Base-by-base conservation (phyloP, 495 filamentous ascomycete genomes). In the Penicillium angulare region DNA sequence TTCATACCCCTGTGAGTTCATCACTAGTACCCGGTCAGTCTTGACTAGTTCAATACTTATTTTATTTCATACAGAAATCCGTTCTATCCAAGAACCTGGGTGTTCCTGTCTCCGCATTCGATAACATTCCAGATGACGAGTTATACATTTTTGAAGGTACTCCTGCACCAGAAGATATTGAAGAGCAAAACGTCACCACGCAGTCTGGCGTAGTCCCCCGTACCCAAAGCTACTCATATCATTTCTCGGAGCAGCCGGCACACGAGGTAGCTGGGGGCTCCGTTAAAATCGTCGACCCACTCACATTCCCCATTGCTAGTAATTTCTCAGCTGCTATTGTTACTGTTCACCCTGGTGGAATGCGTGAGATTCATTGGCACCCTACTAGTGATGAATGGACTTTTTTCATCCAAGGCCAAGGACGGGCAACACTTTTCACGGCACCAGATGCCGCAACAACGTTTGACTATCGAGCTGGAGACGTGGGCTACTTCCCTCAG, bases 321-420 rank as follows among this genome's bases (percentile, higher is more conserved):
- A 79, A 75, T 55, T 84, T 88, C 67, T 79, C 81, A 1, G 80
- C 81, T 0, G 85, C 85, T 0, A 59, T 86, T 0, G 83, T 88
- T 0, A 84, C 79, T 1, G 77, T 92, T 15, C 72, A 83, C 33
- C 86, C 87, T 0, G 86, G 86, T 33, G 85, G 82, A 0, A 79
- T 92, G 79, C 80, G 88, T 3, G 88, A 92, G 61, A 79, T 92
- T 34, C 87, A 92, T 67, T 92, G 88, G 87, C 87, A 90, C 54
- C 83, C 85, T 0, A 78, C 75, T 7, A 81, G 80, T 18, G 87
- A 90, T 64, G 87, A 90, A 57, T 92, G 86, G 86, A 80, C 78
- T 1, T 92, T 86, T 68, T 90, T 90, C 70, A 78, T 90, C 39
- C 63, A 77, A 22, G 87, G 88, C 0, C 74, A 75, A 0, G 88